These are phyloP conservation scores for Penicillium waksmanii DNA, from an alignment of 495 filamentous ascomycete species.

Conservation along the genomic window DNA sequence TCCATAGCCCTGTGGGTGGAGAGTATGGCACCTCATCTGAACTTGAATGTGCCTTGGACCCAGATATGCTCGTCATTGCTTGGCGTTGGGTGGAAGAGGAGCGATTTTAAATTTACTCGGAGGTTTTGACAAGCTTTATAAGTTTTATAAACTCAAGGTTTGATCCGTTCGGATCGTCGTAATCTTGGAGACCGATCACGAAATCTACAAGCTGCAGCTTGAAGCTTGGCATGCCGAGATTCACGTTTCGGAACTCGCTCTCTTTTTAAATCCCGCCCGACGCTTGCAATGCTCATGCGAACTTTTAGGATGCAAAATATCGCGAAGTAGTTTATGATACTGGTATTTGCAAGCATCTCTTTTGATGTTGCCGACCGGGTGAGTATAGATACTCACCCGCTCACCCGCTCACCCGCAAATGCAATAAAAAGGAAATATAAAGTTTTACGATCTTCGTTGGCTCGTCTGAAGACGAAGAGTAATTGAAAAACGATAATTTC, in stretches of 20 bases:
- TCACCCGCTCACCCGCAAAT: no score
- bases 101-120: neutral
- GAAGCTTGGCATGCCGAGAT: neutral
- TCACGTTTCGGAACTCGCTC: neutral
- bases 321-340: no score
- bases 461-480: no score
- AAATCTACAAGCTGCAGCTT: slow-evolving; percentile 3
- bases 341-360: no score
- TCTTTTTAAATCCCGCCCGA: neutral
- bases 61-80: neutral
- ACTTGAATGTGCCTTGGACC: neutral
- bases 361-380: no score
- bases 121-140: neutral
- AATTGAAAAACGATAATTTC: no score
- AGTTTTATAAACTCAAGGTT: neutral
- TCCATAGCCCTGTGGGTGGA: neutral
- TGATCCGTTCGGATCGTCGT: neutral
- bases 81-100: neutral
- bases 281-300: no score
- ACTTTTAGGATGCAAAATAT: no score
- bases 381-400: no score
- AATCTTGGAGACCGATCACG: slow-evolving; percentile 14
- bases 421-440: no score
- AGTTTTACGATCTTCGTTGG: no score
- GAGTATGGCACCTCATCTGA: neutral